Evolutionary conservation across 352 stramenopile species (phyloP).

Genomic region (Globisporangium polare): DNA sequence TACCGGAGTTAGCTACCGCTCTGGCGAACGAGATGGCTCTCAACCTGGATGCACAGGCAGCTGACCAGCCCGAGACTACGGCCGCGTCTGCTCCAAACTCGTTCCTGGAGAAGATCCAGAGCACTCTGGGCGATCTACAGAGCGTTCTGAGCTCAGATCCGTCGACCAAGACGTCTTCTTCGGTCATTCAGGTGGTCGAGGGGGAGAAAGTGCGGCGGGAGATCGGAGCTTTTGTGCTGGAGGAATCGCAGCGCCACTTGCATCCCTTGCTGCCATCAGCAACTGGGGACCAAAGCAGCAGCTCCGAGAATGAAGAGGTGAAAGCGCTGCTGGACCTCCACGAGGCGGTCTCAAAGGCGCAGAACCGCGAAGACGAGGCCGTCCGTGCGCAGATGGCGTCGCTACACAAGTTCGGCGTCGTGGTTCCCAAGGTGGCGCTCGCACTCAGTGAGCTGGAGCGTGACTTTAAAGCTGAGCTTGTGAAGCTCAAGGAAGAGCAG

Average conservation of each 20-base stretch:
- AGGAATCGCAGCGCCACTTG: constrained; percentile 36
- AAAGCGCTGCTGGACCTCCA: constrained; percentile 33
- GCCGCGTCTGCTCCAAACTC: constrained; percentile 18
- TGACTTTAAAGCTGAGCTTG: constrained; percentile 39
- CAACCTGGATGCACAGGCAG: constrained; percentile 5
- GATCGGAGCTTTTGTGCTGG: constrained; percentile 43
- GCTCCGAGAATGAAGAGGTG: constrained; percentile 9
- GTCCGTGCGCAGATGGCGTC: constrained; percentile 23
- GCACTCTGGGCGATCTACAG: constrained; percentile 33
- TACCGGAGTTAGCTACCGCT: constrained; percentile 24
- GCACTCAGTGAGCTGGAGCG: constrained; percentile 37
- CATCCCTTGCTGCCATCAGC: background rate
- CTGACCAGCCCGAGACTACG: constrained; percentile 15
- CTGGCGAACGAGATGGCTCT: constrained; percentile 36
- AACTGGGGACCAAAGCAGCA: background rate
- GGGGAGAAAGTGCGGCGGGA: constrained; percentile 51
- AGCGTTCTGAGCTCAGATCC: constrained; percentile 39
- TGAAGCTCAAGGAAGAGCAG: constrained; percentile 42
- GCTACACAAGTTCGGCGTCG: constrained; percentile 40
- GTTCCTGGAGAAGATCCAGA: constrained; percentile 24
- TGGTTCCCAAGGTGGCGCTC: constrained; percentile 33
- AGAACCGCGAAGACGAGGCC: constrained; percentile 55
- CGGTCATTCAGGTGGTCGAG: constrained; percentile 40
- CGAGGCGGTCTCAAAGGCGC: constrained; percentile 31
- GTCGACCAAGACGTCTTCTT: constrained; percentile 42